Base-by-base conservation (phyloP, 345 rosid species). In the Gossypium raimondii region DNA sequence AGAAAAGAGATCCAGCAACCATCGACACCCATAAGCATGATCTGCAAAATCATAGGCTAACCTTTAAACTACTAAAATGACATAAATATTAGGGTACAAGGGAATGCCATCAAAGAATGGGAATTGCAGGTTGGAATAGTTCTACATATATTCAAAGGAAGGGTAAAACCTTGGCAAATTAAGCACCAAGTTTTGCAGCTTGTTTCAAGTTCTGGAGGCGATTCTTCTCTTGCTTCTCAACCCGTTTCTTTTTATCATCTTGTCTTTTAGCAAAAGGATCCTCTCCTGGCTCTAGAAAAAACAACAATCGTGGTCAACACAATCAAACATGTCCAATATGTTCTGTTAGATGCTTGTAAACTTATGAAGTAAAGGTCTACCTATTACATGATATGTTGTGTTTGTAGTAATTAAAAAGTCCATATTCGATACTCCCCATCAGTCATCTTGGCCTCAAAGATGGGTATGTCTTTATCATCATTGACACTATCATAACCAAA, bases 401-500 rank as follows among this genome's bases (percentile, higher is more conserved):
- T 34, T 52, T 29, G 34, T 57, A 11, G 11, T 6, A 57, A 11
- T 22, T 58, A 22, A 22, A 58, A 58, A 11, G 62, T 58, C 27
- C 14, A 22, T 52, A 22, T 52, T 44, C 2, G 11, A 53, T 56
- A 74, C 78, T 66, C 85, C 93, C 97, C 98, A 82, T 93, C 97
- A 57, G 96, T 78, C 80, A 71, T 84, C 85, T 92, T 94, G 78
- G 97, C 97, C 75, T 90, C 97, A 57, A 91, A 86, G 68, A 92
- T 88, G 65, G 97, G 93, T 52, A 92, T 67, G 74, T 92, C 97
- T 43, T 83, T 76, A 83, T 92, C 97, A 76, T 94, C 97, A 79
- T 91, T 87, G 72, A 91, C 97, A 76, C 95, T 93, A 78, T 94
- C 97, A 70, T 90, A 94, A 59, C 98, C 97, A 85, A 81, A 89